Evolutionary conservation across 768 basidiomycete species (phyloP).

Genomic region (Termitomyces sp.): DNA sequence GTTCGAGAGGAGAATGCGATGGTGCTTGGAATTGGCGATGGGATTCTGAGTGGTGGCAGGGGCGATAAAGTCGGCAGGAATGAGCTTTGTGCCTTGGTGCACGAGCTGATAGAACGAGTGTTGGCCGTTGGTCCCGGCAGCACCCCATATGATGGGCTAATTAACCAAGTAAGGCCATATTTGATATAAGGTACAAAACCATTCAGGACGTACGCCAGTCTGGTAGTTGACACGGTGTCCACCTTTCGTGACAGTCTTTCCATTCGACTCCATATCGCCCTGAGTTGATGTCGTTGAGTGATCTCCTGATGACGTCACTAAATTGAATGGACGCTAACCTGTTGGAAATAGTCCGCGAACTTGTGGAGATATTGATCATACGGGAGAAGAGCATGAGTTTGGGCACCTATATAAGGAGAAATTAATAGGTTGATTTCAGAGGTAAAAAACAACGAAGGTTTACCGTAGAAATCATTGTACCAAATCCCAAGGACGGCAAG

Average conservation of each 20-base stretch:
- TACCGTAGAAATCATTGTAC: constrained; percentile 98
- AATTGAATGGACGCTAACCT: constrained; percentile 30
- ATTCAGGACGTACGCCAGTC: constrained; percentile 69
- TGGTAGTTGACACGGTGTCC: constrained; percentile 93
- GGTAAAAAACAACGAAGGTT: constrained; percentile 5
- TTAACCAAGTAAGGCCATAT: neutral
- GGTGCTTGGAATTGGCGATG: constrained; percentile 81
- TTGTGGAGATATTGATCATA: constrained; percentile 99
- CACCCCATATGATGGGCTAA: constrained; percentile 98
- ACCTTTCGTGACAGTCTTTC: constrained; percentile 92
- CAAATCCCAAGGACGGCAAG: constrained; percentile 89
- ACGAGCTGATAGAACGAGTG: constrained; percentile 99
- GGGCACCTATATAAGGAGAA: constrained; percentile 49
- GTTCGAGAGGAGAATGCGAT: constrained; percentile 95
- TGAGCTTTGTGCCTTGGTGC: constrained; percentile 90
- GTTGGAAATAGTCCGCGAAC: constrained; percentile 99
- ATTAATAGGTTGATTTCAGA: neutral
- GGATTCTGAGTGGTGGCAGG: constrained; percentile 90
- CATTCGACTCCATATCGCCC: constrained; percentile 99
- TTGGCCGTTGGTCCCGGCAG: constrained; percentile 96
- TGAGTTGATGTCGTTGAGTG: constrained; percentile 14
- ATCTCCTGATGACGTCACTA: neutral
- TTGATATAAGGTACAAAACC: neutral
- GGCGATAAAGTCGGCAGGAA: constrained; percentile 90
- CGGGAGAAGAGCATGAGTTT: constrained; percentile 92